These are phyloP conservation scores for Microdochium paspali DNA, from an alignment of 2,329 filamentous ascomycete species.

Conservation along the genomic window DNA sequence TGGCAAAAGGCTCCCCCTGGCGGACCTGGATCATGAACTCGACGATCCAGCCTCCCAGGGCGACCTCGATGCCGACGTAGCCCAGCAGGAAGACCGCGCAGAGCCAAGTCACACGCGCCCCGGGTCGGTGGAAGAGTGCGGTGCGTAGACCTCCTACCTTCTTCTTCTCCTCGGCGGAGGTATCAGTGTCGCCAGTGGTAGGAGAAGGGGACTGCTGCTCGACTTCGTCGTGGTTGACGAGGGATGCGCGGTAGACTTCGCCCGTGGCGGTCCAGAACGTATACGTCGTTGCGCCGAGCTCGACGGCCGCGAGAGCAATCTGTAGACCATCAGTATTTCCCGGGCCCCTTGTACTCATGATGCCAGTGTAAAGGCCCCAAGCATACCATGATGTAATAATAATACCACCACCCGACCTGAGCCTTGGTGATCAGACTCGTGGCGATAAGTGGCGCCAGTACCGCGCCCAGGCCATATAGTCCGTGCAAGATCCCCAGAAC, in stretches of 20 bases:
- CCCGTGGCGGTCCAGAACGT: slow-evolving; percentile 53
- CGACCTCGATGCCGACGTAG: slow-evolving; percentile 70
- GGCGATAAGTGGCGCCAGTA: slow-evolving; percentile 59
- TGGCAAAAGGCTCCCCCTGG: slow-evolving; percentile 55
- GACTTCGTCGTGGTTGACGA: slow-evolving; percentile 17
- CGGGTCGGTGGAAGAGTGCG: slow-evolving; percentile 30
- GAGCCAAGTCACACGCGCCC: slow-evolving; percentile 55
- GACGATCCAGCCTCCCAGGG: slow-evolving; percentile 74
- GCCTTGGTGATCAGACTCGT: slow-evolving; percentile 60
- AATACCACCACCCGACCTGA: slow-evolving; percentile 55
- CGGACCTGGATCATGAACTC: slow-evolving; percentile 74
- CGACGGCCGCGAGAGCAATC: slow-evolving; percentile 45
- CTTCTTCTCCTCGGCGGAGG: neutral
- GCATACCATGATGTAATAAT: slow-evolving; percentile 65
- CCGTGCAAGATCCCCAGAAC: slow-evolving; percentile 60
- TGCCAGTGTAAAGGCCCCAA: neutral
- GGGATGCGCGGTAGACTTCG: slow-evolving; percentile 36
- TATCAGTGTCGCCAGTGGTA: neutral
- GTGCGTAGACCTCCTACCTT: slow-evolving; percentile 17
- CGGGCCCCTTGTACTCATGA: too few species aligned
- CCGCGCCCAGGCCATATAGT: slow-evolving; percentile 59
- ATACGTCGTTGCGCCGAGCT: slow-evolving; percentile 35
- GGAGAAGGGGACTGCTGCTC: neutral
- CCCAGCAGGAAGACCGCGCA: slow-evolving; percentile 62
- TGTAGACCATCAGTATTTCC: slow-evolving; percentile 9